These are phyloP conservation scores for Nitzschia inconspicua DNA, from an alignment of 108 stramenopile genomes.

Conservation along the genomic window DNA sequence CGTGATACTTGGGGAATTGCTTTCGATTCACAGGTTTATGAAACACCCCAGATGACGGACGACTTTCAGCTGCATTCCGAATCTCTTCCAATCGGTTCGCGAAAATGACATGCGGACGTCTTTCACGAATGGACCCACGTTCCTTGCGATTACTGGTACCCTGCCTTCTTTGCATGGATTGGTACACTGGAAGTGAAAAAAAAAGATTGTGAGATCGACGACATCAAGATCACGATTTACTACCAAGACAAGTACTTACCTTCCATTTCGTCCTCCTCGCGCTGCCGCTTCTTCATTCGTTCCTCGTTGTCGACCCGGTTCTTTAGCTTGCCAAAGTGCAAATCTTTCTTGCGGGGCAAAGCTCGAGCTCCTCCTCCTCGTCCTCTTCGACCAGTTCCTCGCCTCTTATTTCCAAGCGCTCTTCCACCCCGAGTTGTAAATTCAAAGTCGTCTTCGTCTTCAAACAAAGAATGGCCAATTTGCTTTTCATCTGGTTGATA, in stretches of 20 bases:
- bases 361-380: conserved; percentile 10
- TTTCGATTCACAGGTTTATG: conserved; percentile 64
- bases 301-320: conserved; percentile 44
- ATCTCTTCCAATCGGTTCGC: conserved; percentile 74
- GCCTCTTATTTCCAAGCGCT: conserved; percentile 1
- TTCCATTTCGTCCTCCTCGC: conserved; percentile 73
- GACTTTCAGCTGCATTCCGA: conserved; percentile 52
- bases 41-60: conserved; percentile 65
- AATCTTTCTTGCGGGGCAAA: conserved; percentile 15
- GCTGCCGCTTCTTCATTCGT: conserved; percentile 62
- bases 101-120: conserved; percentile 82
- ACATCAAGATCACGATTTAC: no score
- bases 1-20: conserved; percentile 63
- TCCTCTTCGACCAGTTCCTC: conserved; percentile 16
- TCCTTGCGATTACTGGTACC: conserved; percentile 79
- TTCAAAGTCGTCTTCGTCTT: conserved; percentile 78
- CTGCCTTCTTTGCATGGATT: conserved; percentile 41
- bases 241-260: no score
- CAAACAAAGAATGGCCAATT: conserved; percentile 82
- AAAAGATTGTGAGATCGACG: no score
- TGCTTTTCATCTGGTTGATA: conserved; percentile 46
- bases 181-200: no score
- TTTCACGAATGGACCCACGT: conserved; percentile 73
- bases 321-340: conserved; percentile 52
- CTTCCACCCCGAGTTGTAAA: conserved; percentile 30